Evolutionary conservation across 768 basidiomycete genomes (phyloP), one percentile per base, ranked within the genome.

Genomic region (Auricularia auricula-judae): DNA sequence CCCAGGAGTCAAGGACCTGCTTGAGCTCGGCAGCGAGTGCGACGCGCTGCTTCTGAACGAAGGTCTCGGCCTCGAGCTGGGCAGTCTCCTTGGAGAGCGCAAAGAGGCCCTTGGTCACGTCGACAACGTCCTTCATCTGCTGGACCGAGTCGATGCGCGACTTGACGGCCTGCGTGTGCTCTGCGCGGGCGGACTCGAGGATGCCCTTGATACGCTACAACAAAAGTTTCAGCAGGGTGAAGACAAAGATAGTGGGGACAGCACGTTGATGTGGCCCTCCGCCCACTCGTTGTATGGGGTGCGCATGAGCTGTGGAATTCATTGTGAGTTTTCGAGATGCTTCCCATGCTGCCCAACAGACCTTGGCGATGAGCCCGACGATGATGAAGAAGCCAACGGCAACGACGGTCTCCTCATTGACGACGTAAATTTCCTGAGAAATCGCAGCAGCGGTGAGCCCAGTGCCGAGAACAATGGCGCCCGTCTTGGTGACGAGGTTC

Each of bases 61-160:
- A 99, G 65, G 89, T 86, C 70, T 91, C 86, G 66, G 87, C 81
- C 78, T 99, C 97, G 71, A 97, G 81, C 71, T 86, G 78, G 61
- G 95, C 95, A 67, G 94, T 98, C 74, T 98, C 93, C 91, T 96
- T 95, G 71, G 97, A 95, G 65, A 98, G 79, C 63, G 87, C 81
- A 74, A 98, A 99, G 71, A 99, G 89, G 62, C 81, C 85, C 77
- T 95, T 78, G 64, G 97, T 99, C 70, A 98, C 79, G 64, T 85
- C 83, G 67, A 94, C 92, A 70, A 97, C 96, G 73, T 98, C 95
- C 78, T 93, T 96, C 87, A 98, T 90, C 76, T 94, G 85, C 47
- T 84, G 86, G 68, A 99, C 96, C 63, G 88, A 86, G 73, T 84
- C 81, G 76, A 99, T 98, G 72, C 97, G 91, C 73, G 88, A 86